Evolutionary conservation across 495 filamentous ascomycete genomes (phyloP).

Genomic region (Penicillium steckii): DNA sequence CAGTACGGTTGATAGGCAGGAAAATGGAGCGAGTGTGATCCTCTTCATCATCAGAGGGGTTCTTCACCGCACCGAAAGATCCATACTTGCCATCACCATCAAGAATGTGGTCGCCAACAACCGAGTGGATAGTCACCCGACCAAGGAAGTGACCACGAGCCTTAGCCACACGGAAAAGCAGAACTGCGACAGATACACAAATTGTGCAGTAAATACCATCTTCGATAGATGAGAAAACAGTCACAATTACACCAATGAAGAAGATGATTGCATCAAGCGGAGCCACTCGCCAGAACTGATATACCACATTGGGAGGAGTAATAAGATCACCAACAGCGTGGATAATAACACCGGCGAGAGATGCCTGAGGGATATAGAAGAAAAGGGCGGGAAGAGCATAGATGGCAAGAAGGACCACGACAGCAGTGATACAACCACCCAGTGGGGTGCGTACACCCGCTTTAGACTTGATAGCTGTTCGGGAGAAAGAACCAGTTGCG

Average conservation of each 20-base stretch:
- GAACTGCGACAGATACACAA: conserved; percentile 67
- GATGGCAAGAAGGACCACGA: conserved; percentile 90
- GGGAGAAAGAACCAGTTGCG: conserved; percentile 93
- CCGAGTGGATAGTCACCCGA: conserved; percentile 83
- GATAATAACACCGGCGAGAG: conserved; percentile 92
- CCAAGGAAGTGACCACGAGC: conserved; percentile 87
- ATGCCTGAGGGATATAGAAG: conserved; percentile 87
- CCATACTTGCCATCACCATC: conserved; percentile 58
- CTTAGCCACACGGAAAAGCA: conserved; percentile 83
- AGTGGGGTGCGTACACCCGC: conserved; percentile 93
- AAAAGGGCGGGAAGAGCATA: conserved; percentile 91
- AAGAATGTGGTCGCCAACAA: conserved; percentile 79
- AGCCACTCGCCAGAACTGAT: conserved; percentile 93
- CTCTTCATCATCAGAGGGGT: conserved; percentile 26
- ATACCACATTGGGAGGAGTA: conserved; percentile 89
- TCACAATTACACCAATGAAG: conserved; percentile 90
- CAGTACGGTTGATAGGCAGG: conserved; percentile 82
- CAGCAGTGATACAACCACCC: conserved; percentile 85
- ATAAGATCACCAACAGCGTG: conserved; percentile 96
- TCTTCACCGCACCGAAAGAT: conserved; percentile 43
- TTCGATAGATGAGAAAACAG: conserved; percentile 84
- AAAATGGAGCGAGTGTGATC: conserved; percentile 67
- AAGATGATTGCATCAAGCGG: conserved; percentile 91
- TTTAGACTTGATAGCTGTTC: conserved; percentile 97
- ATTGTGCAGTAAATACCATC: conserved; percentile 91